Percentiles rank a stretch among this genome's conserved stretches.
phyloP scores from a whole-genome alignment of 2,329 filamentous ascomycete genomes.

The Colletotrichum australisinense region DNA sequence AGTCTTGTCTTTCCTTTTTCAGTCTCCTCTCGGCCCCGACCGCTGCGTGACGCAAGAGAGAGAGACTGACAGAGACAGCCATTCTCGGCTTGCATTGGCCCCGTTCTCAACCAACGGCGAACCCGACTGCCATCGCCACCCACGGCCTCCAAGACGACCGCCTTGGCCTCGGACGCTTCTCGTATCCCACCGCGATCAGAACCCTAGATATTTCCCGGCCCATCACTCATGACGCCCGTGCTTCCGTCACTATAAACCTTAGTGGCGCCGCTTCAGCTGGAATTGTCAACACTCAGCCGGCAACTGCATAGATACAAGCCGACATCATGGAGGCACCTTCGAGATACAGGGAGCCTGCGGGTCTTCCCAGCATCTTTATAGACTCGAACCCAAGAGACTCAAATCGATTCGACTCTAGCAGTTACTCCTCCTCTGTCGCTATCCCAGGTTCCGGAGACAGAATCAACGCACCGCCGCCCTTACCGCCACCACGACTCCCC shows the following conservation, averaged over 20 bases:
- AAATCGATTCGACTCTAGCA: slow-evolving; percentile 45
- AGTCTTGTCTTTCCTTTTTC: slow-evolving; percentile 21
- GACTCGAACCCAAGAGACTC: slow-evolving; percentile 41
- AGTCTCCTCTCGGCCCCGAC: background rate
- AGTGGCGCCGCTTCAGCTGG: slow-evolving; percentile 29
- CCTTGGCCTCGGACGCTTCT: slow-evolving; percentile 27
- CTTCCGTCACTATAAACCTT: slow-evolving; percentile 32
- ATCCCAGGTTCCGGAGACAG: slow-evolving; percentile 53
- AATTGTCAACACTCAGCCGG: slow-evolving; percentile 20
- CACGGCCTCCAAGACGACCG: slow-evolving; percentile 24
- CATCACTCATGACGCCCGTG: slow-evolving; percentile 34
- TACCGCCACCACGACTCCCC: slow-evolving; percentile 58
- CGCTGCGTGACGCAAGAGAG: background rate
- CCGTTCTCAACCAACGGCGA: slow-evolving; percentile 26
- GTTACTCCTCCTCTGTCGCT: slow-evolving; percentile 45
- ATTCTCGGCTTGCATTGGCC: slow-evolving; percentile 12
- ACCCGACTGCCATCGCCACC: slow-evolving; percentile 27
- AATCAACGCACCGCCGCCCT: slow-evolving; percentile 53
- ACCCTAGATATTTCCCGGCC: background rate
- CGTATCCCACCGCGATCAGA: slow-evolving; percentile 23
- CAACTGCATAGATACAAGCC: slow-evolving; percentile 23
- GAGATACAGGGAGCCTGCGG: slow-evolving; percentile 46
- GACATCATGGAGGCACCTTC: slow-evolving; percentile 50
- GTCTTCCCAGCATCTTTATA: slow-evolving; percentile 49
- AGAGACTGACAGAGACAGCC: slow-evolving; percentile 10